A percentile compares a stretch with the other conserved stretches of the same genome.
phyloP scores from a whole-genome alignment of 176 grass and related monocot species.

The Oryza longistaminata region DNA sequence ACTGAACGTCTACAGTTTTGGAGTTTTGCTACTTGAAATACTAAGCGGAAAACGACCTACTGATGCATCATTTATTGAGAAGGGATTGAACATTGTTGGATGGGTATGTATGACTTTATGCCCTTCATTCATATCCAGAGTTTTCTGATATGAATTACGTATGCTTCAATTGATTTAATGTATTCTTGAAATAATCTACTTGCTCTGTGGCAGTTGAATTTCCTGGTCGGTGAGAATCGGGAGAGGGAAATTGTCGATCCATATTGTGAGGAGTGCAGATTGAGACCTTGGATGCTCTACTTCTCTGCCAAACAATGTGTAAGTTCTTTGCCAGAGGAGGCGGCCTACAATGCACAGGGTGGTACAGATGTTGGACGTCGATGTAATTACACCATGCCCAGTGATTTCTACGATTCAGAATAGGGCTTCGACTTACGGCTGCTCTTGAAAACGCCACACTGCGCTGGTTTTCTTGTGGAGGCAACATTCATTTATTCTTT shows the following conservation, averaged over 20 bases:
- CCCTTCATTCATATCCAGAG: neutral
- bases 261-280: constrained; percentile 80
- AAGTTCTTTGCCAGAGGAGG: constrained; percentile 77
- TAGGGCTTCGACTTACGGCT: constrained; percentile 35
- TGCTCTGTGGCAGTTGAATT: constrained; percentile 74
- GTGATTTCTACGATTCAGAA: constrained; percentile 98
- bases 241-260: constrained; percentile 90
- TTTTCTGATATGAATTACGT: neutral
- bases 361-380: constrained; percentile 97
- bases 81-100: constrained; percentile 98
- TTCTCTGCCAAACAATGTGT: constrained; percentile 90
- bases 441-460: constrained; percentile 5
- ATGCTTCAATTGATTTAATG: neutral
- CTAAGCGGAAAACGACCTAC: constrained; percentile 89
- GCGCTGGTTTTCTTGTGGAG: constrained; percentile 46
- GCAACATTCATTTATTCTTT: constrained; percentile 84
- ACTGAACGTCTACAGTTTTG: constrained; percentile 98
- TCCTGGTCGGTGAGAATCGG: constrained; percentile 66
- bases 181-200: neutral
- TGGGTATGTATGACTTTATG: constrained; percentile 78
- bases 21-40: constrained; percentile 96
- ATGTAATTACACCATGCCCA: constrained; percentile 96
- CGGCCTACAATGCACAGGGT: constrained; percentile 96
- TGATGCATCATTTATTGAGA: constrained; percentile 96
- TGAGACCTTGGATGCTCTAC: constrained; percentile 88